Conservation (phyloP, 495 filamentous ascomycete species). For the Penicillium mononematosum region DNA sequence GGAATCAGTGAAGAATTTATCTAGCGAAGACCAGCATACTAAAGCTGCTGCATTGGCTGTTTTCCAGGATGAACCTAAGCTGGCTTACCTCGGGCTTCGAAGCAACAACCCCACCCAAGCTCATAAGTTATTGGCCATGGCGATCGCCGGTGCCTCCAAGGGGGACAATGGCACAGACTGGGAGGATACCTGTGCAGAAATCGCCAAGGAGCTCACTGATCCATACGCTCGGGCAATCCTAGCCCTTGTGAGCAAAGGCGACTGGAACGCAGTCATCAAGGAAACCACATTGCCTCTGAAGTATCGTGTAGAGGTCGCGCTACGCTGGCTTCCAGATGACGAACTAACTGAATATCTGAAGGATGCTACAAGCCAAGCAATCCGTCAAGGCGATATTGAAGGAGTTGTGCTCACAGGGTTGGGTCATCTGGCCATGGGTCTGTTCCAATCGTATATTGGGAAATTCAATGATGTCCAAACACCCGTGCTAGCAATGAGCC, state of each 20-base stretch:
- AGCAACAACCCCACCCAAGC: constrained; percentile 44
- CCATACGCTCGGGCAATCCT: constrained; percentile 89
- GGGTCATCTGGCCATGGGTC: constrained; percentile 69
- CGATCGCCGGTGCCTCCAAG: constrained; percentile 54
- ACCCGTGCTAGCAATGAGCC: constrained; percentile 77
- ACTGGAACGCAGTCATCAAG: constrained; percentile 80
- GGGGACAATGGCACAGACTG: constrained; percentile 54
- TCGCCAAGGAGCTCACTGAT: constrained; percentile 67
- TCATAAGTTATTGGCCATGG: constrained; percentile 54
- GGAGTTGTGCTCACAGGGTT: constrained; percentile 88
- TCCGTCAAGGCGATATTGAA: constrained; percentile 78
- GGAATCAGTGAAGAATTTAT: constrained; percentile 57
- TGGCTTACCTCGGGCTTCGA: constrained; percentile 47
- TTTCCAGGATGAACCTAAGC: constrained; percentile 66
- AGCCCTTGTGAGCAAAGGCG: constrained; percentile 83
- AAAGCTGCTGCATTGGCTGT: constrained; percentile 78
- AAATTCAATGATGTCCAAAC: constrained; percentile 90
- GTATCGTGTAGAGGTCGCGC: constrained; percentile 81
- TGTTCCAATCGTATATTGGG: constrained; percentile 83
- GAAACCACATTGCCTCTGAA: constrained; percentile 80
- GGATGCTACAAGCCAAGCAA: constrained; percentile 57
- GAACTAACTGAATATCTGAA: constrained; percentile 72
- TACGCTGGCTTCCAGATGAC: constrained; percentile 78
- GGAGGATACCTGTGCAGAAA: constrained; percentile 57
- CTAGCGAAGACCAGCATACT: constrained; percentile 63